Evolutionary conservation across 1,139 yeast species (phyloP).

Genomic region (Blastobotrys arbuscula): DNA sequence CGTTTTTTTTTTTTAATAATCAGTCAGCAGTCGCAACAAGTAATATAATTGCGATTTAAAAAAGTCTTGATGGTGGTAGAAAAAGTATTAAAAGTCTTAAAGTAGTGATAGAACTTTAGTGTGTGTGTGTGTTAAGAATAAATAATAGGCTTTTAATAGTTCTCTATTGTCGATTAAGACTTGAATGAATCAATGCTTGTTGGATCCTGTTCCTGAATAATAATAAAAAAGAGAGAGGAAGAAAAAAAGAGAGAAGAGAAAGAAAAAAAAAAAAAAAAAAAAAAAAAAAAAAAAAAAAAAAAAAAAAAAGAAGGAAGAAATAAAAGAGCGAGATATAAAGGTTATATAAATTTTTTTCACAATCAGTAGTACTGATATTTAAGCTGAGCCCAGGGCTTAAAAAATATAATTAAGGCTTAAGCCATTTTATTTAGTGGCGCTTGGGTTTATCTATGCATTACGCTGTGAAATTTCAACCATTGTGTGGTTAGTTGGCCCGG

Average conservation of each 20-base stretch:
- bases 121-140: slow-evolving; percentile 1
- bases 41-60: not conserved
- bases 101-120: not conserved
- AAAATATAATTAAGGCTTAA: too few relatives aligned
- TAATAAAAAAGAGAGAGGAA: slow-evolving; percentile 2
- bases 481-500: too few relatives aligned
- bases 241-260: not conserved
- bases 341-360: slow-evolving; percentile 1
- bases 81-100: not conserved
- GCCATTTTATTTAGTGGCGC: too few relatives aligned
- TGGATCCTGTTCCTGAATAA: slow-evolving; percentile 11
- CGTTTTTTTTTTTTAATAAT: not conserved
- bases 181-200: slow-evolving; percentile 2
- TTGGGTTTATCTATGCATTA: too few relatives aligned
- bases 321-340: not conserved
- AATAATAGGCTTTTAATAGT: not conserved
- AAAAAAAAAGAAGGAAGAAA: slow-evolving; percentile 1
- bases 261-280: slow-evolving; percentile 2
- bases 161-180: not conserved
- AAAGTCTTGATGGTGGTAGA: not conserved
- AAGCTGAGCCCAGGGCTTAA: too few relatives aligned
- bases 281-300: not conserved
- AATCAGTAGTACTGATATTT: too few relatives aligned
- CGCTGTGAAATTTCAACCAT: too few relatives aligned
- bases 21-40: not conserved